Base-by-base conservation (phyloP, 192 early-diverging fungal genomes). In the Helicostylum pulchrum region DNA sequence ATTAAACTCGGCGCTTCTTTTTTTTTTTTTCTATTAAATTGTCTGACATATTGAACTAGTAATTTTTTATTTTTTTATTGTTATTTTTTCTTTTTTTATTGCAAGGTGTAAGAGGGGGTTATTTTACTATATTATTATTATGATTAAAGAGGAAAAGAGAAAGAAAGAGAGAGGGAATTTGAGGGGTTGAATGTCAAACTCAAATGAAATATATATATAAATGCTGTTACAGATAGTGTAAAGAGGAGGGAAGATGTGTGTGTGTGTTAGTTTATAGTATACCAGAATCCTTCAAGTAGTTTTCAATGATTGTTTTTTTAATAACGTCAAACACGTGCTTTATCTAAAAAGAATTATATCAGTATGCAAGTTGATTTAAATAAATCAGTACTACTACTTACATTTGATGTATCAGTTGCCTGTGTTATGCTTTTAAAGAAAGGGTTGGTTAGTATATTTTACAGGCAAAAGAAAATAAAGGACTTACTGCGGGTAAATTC, bases 371-470 rank as follows among this genome's bases (percentile, higher is more conserved):
- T 53, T 55, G 55, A 15, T 32, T n/a, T 19, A 15, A 11, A 43
- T n/a, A 30, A 8, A 59, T 39, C 9, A 39, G 11, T 2, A 62
- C 78, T 77, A 39, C 5, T 2, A 62, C 78, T 77, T 75, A 85
- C 80, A 77, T 94, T 96, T 62, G 87, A 83, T 7, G 94, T 96
- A 75, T 96, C 92, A 1, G 92, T 96, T 39, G 93, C 94, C 68
- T 93, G 90, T 15, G 94, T 96, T 60, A 96, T 75, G 71, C 86
- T 88, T n/a, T 52, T 26, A 53, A 55, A 57, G 31, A 50, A 3
- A 36, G 7, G 7, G 10, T 31, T 19, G 8, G 3, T 34, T 39
- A 19, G 44, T 36, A 51, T 11, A 10, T n/a, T 26, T 26, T 14
- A 54, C 15, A 12, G 14, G 23, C 21, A 53, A 4, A 12, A 26